Percentiles rank a stretch among this genome's conserved stretches.
Conservation (phyloP, 768 basidiomycete genomes). For the Lactifluus rugatus region DNA sequence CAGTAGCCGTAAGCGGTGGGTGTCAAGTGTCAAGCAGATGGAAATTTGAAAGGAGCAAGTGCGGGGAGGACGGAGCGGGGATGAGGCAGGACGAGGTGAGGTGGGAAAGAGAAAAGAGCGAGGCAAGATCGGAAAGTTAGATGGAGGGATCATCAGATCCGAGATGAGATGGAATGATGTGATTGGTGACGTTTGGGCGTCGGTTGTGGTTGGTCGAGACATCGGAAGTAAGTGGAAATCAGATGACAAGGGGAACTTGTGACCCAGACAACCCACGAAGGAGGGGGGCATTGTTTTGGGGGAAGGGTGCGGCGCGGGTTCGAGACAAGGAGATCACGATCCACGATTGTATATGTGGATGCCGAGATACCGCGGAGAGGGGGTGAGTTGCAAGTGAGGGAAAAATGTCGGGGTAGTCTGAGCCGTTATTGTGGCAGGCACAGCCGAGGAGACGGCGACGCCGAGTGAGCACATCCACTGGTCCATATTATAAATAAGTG, state of each 20-base stretch:
- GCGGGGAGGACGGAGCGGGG: slow-evolving; percentile 5
- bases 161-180: slow-evolving; percentile 12
- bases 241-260: slow-evolving; percentile 16
- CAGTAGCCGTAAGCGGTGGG: background rate
- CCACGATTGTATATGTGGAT: slow-evolving; percentile 6
- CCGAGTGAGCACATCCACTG: background rate
- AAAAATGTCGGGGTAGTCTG: slow-evolving; percentile 4
- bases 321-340: slow-evolving; percentile 3
- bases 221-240: slow-evolving; percentile 8
- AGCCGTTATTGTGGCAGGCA: slow-evolving; percentile 12
- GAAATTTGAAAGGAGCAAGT: background rate
- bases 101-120: background rate
- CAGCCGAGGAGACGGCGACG: slow-evolving; percentile 10
- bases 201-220: slow-evolving; percentile 2
- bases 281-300: background rate
- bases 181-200: slow-evolving; percentile 15
- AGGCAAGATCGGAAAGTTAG: slow-evolving; percentile 4
- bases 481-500: slow-evolving; percentile 10
- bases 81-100: slow-evolving; percentile 1
- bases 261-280: slow-evolving; percentile 3
- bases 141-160: slow-evolving; percentile 13
- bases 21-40: slow-evolving; percentile 2
- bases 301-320: background rate
- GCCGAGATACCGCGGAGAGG: slow-evolving; percentile 16
- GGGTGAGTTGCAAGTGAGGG: slow-evolving; percentile 3